phyloP scores from a whole-genome alignment of 176 grass and related monocot species.

The Oryza glumipatula region DNA sequence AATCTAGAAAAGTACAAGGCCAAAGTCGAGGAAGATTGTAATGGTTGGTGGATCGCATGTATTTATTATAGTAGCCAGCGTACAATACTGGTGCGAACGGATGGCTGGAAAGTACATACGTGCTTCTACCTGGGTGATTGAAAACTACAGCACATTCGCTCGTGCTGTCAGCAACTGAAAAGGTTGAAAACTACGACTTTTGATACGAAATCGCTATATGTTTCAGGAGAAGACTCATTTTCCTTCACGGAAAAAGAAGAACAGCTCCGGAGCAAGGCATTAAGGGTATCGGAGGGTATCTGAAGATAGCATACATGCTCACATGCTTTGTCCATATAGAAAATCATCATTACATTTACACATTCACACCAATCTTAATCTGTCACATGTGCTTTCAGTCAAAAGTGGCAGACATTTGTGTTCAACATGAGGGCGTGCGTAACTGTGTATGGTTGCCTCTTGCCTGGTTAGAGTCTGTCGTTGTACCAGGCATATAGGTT shows the following conservation, averaged over 20 bases:
- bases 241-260: background rate
- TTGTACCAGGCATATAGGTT: background rate
- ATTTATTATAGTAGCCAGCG: background rate
- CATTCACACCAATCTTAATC: background rate
- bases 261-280: background rate
- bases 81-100: background rate
- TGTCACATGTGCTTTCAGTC: background rate
- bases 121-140: conserved; percentile 19
- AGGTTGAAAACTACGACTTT: background rate
- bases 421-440: background rate
- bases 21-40: background rate
- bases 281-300: background rate
- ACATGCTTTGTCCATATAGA: background rate
- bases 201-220: background rate
- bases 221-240: background rate
- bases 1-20: no score
- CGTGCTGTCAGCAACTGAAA: conserved; percentile 21
- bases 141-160: background rate
- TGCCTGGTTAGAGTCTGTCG: background rate
- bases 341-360: background rate
- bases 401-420: background rate
- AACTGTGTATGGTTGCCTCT: background rate
- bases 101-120: background rate
- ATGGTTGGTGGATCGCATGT: background rate
- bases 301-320: background rate